Evolutionary conservation across 2,329 filamentous ascomycete species (phyloP), one percentile per base, ranked within the genome.

Genomic region (Phialophora chinensis): DNA sequence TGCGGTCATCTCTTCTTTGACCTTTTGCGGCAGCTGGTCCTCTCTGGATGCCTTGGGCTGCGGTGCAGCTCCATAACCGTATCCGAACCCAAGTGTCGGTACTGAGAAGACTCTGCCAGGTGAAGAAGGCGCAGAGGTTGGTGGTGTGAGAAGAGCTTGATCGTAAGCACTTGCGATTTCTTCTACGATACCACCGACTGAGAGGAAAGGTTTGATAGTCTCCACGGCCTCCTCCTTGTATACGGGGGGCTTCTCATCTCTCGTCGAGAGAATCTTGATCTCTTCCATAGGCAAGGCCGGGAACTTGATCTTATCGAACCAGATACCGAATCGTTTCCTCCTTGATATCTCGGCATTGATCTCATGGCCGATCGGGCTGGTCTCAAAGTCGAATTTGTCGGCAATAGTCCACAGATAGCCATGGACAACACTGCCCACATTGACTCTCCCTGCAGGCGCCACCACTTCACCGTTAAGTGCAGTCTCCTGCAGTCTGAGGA

Each of bases 401-500:
- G 86, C 88, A 67, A 97, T 76, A 0, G 87, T 86, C 90, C 91
- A 94, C 66, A 97, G 88, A 77, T 97, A 97, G 8, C 92, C 93
- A 74, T 96, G 91, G 59, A 94, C 91, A 64, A 98, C 81, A 74
- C 91, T 93, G 33, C 91, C 92, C 52, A 96, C 83, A 52, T 91
- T 90, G 47, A 96, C 86, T 75, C 94, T 95, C 33, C 89, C 86
- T 3, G 20, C 27, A 50, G 87, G 77, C 0, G 90, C 87, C 27
- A 85, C 85, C 2, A 88, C 82, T 17, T 71, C 65, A 20, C 66
- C 67, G 10, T 75, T 77, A 4, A 75, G 71, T 57, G 95, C 90
- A 69, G 95, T 92, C 73, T 96, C 92, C 76, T 97, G 93, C 1
- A 98, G 84, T 54, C 90, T 87, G 77, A 96, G 88, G 11, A 97